These are phyloP conservation scores for Aspergillus viridinutans DNA, from an alignment of 2,329 filamentous ascomycete species.

Conservation along the genomic window DNA sequence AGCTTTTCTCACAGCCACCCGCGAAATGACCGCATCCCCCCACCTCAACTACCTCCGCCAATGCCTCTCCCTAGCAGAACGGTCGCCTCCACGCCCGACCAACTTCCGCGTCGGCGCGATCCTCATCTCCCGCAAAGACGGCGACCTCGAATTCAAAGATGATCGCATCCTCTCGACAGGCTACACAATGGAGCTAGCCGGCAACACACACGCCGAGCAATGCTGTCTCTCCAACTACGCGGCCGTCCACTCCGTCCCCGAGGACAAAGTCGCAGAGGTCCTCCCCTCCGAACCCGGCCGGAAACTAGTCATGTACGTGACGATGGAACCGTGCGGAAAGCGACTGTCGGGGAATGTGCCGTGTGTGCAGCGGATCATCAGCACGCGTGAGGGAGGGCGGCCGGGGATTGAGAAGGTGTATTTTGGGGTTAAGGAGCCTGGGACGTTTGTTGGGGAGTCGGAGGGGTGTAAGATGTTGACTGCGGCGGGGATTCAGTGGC, in stretches of 20 bases:
- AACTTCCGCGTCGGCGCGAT: constrained; percentile 95
- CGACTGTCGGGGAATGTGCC: constrained; percentile 45
- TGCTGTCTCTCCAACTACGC: constrained; percentile 73
- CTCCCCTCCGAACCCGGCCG: constrained; percentile 36
- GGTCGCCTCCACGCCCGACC: constrained; percentile 79
- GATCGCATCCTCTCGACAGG: constrained; percentile 68
- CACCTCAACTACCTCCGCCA: constrained; percentile 58
- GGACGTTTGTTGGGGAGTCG: constrained; percentile 82
- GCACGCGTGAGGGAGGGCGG: constrained; percentile 44
- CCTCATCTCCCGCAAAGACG: constrained; percentile 51
- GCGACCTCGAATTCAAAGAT: constrained; percentile 20
- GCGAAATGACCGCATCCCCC: constrained; percentile 21
- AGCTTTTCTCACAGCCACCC: background rate
- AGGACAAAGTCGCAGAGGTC: constrained; percentile 41
- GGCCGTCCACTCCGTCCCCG: constrained; percentile 28
- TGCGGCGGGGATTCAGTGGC: constrained; percentile 67
- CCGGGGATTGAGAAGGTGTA: constrained; percentile 71
- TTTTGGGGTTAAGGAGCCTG: constrained; percentile 82
- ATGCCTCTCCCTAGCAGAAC: constrained; percentile 69
- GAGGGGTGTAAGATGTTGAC: constrained; percentile 67
- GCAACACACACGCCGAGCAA: constrained; percentile 96
- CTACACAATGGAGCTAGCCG: constrained; percentile 83
- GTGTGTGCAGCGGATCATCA: constrained; percentile 72
- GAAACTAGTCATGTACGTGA: constrained; percentile 72
- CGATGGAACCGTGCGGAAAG: constrained; percentile 62